Percentiles rank a stretch among this genome's conserved stretches.
These are phyloP conservation scores for Citrullus mucosospermus DNA, from an alignment of 306 rosid species.

Conservation along the genomic window DNA sequence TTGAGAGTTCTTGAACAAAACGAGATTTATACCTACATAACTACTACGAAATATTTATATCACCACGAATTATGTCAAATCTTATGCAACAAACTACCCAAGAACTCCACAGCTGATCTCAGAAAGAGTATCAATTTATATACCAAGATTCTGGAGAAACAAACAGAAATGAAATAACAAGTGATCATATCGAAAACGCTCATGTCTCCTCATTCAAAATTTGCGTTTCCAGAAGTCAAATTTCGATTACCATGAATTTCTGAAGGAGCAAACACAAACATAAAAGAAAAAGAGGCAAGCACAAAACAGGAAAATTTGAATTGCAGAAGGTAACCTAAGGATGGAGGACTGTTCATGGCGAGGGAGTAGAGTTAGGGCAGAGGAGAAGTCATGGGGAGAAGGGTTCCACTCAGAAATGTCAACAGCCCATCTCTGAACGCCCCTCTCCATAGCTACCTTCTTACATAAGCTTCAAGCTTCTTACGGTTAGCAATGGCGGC, in stretches of 20 bases:
- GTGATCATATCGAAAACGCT: background rate
- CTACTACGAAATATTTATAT: background rate
- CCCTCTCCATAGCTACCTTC: conserved; percentile 34
- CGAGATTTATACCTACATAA: background rate
- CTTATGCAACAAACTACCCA: background rate
- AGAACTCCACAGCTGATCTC: background rate
- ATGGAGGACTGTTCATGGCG: conserved; percentile 31
- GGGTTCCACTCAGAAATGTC: conserved; percentile 76
- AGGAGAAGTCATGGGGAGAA: conserved; percentile 32
- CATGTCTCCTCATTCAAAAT: background rate
- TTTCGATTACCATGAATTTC: background rate
- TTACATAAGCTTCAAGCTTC: background rate
- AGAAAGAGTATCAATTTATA: background rate
- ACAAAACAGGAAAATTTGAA: background rate
- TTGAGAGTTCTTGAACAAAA: too few relatives aligned
- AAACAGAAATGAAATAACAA: background rate
- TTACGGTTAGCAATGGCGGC: background rate
- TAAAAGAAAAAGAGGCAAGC: background rate
- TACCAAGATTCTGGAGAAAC: background rate
- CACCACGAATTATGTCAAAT: background rate
- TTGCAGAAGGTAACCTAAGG: conserved; percentile 29
- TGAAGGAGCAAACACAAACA: background rate
- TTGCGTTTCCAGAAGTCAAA: background rate
- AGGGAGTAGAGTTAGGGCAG: conserved; percentile 53
- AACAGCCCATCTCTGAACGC: conserved; percentile 62